These are phyloP conservation scores for Trichoderma sp. DNA, from an alignment of 2,329 filamentous ascomycete genomes.

Conservation along the genomic window DNA sequence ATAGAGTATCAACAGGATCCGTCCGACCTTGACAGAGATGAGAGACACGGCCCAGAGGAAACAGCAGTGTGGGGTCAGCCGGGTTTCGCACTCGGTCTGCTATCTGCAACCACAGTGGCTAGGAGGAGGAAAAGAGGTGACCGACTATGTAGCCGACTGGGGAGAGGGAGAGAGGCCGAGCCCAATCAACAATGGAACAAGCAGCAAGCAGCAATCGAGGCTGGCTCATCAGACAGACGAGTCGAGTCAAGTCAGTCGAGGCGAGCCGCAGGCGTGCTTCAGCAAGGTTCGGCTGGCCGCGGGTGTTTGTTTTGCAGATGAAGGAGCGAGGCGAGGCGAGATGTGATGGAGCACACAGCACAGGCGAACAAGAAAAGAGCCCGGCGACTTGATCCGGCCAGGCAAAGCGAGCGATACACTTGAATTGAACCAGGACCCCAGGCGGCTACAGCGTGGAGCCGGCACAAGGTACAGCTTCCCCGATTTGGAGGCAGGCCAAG, in stretches of 20 bases:
- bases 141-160: background rate
- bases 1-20: background rate
- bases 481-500: constrained; percentile 11
- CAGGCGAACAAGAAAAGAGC: background rate
- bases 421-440: constrained; percentile 13
- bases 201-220: background rate
- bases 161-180: background rate
- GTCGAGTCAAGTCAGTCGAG: background rate
- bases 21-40: background rate
- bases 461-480: background rate
- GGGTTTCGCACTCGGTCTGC: background rate
- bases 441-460: constrained; percentile 17
- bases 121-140: background rate
- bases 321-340: constrained; percentile 2
- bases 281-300: constrained; percentile 4
- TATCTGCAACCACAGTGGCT: background rate
- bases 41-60: constrained; percentile 1
- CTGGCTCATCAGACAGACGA: background rate
- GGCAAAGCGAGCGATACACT: constrained; percentile 6
- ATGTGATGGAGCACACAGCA: constrained; percentile 6
- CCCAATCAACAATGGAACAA: constrained; percentile 4
- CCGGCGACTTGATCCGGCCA: constrained; percentile 1
- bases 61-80: constrained; percentile 11
- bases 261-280: background rate
- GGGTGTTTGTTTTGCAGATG: constrained; percentile 7